Evolutionary conservation across 768 basidiomycete species (phyloP), one percentile per base, ranked within the genome.

Genomic region (Chalciporus sphaerocephalus): DNA sequence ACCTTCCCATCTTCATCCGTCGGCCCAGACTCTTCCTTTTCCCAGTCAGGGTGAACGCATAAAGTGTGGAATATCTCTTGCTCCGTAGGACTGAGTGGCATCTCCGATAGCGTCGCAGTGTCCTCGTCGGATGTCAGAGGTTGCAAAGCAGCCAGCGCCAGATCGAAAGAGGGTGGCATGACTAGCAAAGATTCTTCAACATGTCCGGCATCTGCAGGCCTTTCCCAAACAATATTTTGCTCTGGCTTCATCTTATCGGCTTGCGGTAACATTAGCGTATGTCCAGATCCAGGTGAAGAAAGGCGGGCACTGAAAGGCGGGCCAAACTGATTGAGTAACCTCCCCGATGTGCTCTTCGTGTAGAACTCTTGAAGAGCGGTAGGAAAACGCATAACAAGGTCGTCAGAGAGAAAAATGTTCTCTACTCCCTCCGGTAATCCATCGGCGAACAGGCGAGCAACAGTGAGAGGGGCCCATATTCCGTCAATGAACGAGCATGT

Each of bases 41-140:
- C 65, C 75, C 75, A 78, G 47, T 81, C 80, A 16, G 78, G 76
- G 48, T 75, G 73, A 24, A 75, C 68, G 48, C 83, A 87, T 20
- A 87, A 64, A 38, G 75, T 73, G 33, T 71, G 76, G 64, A 88
- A 87, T 39, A 88, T 80, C 61, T 83, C 79, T 56, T 83, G 78
- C 55, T 88, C 86, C 9, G 75, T 79, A 18, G 80, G 79, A 52
- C 76, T 87, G 39, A 88, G 72, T 16, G 85, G 85, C 3, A 69
- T 67, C 22, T 67, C 64, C 6, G 59, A 38, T 12, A 28, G 27
- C 10, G 39, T 17, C 20, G 40, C 28, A 16, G 13, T 44, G 11
- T 52, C 53, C 32, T 55, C 49, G 13, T 45, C 38, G 46, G 53
- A 43, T 23, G 42, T 48, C 21, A 49, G 41, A 8, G 56, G 52